Evolutionary conservation across 306 rosid genomes (phyloP), one percentile per base, ranked within the genome.

Genomic region (Quercus glauca): DNA sequence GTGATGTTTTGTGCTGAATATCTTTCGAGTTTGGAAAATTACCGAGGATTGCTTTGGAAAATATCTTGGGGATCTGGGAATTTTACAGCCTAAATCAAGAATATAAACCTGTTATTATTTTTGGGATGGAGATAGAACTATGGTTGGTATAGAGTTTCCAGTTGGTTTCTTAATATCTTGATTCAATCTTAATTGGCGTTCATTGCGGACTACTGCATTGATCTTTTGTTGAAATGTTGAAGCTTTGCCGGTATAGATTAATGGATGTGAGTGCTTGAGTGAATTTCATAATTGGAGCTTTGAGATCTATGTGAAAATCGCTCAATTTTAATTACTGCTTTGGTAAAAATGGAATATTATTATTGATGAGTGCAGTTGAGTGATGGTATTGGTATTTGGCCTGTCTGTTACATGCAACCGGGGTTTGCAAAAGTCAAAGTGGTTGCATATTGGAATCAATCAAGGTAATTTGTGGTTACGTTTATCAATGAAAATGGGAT

Each of bases 401-500:
- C 8, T 87, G 94, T 19, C 87, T 92, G 68, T 76, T 95, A 75
- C 90, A 90, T 82, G 98, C 99, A 60, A 90, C 98, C 86, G 91
- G 26, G 96, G 90, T 77, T 60, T 95, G 80, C 99, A 97, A 3
- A 95, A 95, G 89, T 91, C 86, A 94, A 93, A 87, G 97, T 91
- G 75, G 98, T 98, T 82, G 88, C 97, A 78, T 92, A 91, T 84
- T 93, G 99, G 99, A 91, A 95, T 69, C 96, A 95, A 86, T 85
- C 97, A 28, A 95, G 98, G 99, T 85, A 90, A 84, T 81, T 35
- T 35, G 8, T 5, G 41, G 0, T 35, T 35, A 35, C 8, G 8
- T 35, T 35, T 35, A 35, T 35, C 41, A 1, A 35, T 35, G 41
- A 35, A 35, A 35, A 35, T 35, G 41, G 41, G 6, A 8, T 35